Evolutionary conservation across 2,329 filamentous ascomycete genomes (phyloP), one percentile per base, ranked within the genome.

Genomic region (Cladosporium colombiae): DNA sequence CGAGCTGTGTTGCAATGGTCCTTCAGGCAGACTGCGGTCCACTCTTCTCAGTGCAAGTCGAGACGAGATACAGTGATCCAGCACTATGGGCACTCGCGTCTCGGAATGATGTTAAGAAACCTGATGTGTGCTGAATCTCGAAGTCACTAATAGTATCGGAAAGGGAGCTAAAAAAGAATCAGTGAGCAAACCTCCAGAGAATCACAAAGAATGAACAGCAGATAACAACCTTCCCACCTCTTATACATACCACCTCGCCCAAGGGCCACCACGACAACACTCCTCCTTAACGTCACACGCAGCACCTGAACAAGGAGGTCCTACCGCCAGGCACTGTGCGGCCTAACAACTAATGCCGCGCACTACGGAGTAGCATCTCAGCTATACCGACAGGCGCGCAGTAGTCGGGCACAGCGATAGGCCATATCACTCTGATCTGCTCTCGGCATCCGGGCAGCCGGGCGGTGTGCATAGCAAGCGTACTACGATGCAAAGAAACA

Each of bases 261-360:
- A 21, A 23, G n/a, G 40, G n/a, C 40, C 40, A 46, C n/a, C 31
- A 25, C n/a, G 33, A 25, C n/a, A 16, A 23, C 40, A 21, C 5
- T 23, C 31, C 55, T 35, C 29, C n/a, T n/a, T 16, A 18, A 57
- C 31, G 55, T 57, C 55, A 57, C 55, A 57, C 16, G 52, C 27
- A 55, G 6, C 52, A 13, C 29, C 27, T 6, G 21, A 25, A 23
- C 55, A 3, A 57, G 18, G n/a, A 57, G n/a, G 10, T 18, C 23
- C 33, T 40, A 57, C 55, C 31, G 21, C 33, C 33, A 57, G 55
- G 55, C 55, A 40, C 55, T 37, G 14, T 33, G 55, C 55, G 55
- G 55, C 55, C 18, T 57, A 57, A 40, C 33, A 57, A 35, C 33
- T 57, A 57, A 57, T 57, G 55, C 55, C 55, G 55, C 31, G 21